These are phyloP conservation scores for Seiridium unicorne DNA, from an alignment of 2,329 filamentous ascomycete species.

Conservation along the genomic window DNA sequence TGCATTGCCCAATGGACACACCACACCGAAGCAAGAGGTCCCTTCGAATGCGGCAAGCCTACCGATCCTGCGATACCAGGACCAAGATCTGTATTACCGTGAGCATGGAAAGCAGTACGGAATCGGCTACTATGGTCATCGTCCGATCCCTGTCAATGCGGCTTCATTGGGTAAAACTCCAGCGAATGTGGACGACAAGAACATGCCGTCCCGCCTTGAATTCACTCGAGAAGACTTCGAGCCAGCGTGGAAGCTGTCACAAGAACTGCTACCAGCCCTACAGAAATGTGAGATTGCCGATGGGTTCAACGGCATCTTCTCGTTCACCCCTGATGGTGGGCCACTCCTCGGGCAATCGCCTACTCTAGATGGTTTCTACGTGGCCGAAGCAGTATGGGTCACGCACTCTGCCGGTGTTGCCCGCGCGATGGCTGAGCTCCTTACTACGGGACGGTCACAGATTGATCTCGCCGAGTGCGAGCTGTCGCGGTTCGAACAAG, in stretches of 20 bases:
- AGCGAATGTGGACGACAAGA: slow-evolving; percentile 51
- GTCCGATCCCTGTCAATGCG: slow-evolving; percentile 58
- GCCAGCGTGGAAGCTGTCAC: slow-evolving; percentile 56
- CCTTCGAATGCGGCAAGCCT: slow-evolving; percentile 45
- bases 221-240: slow-evolving; percentile 61
- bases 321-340: slow-evolving; percentile 63
- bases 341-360: slow-evolving; percentile 58
- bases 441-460: slow-evolving; percentile 53
- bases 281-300: slow-evolving; percentile 49
- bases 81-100: slow-evolving; percentile 63
- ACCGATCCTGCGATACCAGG: slow-evolving; percentile 62
- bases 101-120: slow-evolving; percentile 62
- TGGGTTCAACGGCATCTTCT: slow-evolving; percentile 66
- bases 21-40: not conserved
- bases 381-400: slow-evolving; percentile 66
- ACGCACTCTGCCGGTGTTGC: slow-evolving; percentile 65
- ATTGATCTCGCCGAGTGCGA: slow-evolving; percentile 60
- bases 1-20: not conserved
- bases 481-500: slow-evolving; percentile 58
- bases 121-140: slow-evolving; percentile 64
- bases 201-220: slow-evolving; percentile 62
- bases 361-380: slow-evolving; percentile 58
- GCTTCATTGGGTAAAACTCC: slow-evolving; percentile 52
- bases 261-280: slow-evolving; percentile 53
- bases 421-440: slow-evolving; percentile 55